Base-by-base conservation (phyloP, 352 stramenopile species). In the Phytophthora niederhauseri region DNA sequence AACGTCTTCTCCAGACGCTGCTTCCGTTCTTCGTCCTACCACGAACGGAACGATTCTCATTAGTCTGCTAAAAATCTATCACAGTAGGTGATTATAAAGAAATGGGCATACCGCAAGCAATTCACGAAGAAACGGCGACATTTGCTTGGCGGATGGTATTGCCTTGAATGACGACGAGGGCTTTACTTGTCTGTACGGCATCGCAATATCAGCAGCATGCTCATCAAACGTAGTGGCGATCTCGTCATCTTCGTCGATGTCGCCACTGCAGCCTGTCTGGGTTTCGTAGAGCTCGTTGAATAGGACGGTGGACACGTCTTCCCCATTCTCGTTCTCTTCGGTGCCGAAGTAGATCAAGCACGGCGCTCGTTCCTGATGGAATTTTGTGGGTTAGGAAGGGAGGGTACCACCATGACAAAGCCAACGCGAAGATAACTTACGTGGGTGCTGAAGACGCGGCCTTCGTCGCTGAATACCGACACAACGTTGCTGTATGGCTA, bases 401-500 rank as follows among this genome's bases (percentile, higher is more conserved):
- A 53, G 12, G 24, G 51, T 53, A 2, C 48, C 26, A 46, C 7
- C 11, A 43, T 14, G 19, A 61, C 0, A 34, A 38, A 53, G 48
- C n/a, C 14, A 57, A 69, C 14, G 5, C 8, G 1, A 19, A 59
- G 43, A 45, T 7, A 14, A 64, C 76, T 20, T 77, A 91, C 82
- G 22, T 91, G 81, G n/a, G 87, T 95, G 60, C 72, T 93, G 74
- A 95, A 95, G 41, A 94, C 85, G 8, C 81, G 84, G 14, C 85
- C 87, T 79, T 95, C 87, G 6, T 72, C 73, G 6, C 68, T 75
- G 61, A 87, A 86, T 9, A 93, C 71, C 6, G 82, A 77, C 8
- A 76, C 63, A 15, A 95, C 80, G 28, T 80, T 85, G 63, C 82
- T 90, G 61, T 88, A 95, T 0, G 74, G 66, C 83, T 92, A 67